Evolutionary conservation across 495 filamentous ascomycete genomes (phyloP).

Genomic region (Melanomma pulvis-pyrius): DNA sequence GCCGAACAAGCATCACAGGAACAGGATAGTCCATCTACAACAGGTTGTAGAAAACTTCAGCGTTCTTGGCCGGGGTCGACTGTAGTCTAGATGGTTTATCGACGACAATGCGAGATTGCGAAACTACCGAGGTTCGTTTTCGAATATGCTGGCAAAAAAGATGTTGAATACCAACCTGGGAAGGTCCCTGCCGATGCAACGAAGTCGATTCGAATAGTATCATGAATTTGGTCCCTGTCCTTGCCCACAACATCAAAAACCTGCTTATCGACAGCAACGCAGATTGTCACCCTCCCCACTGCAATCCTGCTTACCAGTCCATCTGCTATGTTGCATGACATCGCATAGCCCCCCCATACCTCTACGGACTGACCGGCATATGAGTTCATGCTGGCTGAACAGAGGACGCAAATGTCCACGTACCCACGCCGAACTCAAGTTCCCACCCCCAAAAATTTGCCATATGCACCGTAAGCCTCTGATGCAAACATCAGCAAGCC

Average conservation of each 20-base stretch:
- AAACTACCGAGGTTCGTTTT: background rate
- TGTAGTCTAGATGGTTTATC: background rate
- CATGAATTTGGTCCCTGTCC: background rate
- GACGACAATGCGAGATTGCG: background rate
- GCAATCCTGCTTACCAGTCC: background rate
- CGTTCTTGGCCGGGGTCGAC: background rate
- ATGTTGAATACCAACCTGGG: background rate
- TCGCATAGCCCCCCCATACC: background rate
- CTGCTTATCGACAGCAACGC: background rate
- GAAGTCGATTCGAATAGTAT: background rate
- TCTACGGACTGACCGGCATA: too few relatives aligned
- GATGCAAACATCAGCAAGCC: too few relatives aligned
- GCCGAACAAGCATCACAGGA: background rate
- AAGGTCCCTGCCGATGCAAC: background rate
- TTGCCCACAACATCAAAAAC: background rate
- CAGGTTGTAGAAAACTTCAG: background rate
- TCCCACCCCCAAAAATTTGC: too few relatives aligned
- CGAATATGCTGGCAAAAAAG: background rate
- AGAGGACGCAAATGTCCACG: too few relatives aligned
- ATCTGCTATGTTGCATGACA: background rate
- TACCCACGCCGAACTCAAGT: too few relatives aligned
- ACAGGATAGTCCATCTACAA: background rate
- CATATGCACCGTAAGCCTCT: too few relatives aligned
- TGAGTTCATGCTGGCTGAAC: too few relatives aligned
- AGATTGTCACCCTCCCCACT: background rate